Evolutionary conservation across 441 rosid species (phyloP), one percentile per base, ranked within the genome.

Genomic region (Bocquillonia castaneifolia): DNA sequence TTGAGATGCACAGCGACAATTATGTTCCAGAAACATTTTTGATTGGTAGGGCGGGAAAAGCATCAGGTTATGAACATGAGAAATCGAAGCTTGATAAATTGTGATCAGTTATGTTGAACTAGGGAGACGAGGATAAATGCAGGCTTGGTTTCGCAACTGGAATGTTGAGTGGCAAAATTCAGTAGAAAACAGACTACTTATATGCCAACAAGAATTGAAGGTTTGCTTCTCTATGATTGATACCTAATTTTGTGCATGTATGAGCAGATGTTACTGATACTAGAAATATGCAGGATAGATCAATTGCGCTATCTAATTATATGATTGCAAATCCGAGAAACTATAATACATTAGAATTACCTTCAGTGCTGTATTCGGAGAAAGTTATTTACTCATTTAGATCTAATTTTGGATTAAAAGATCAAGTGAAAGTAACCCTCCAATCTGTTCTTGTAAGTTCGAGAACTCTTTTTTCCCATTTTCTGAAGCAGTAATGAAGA

Each of bases 21-120:
- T 76, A 91, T 56, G 40, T 20, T 0, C 86, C 91, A 0, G 93
- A 86, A 85, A 72, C 84, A 2, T 86, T 66, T 66, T 55, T 83
- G 23, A 75, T 84, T 65, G 98, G 98, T 36, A 84, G 89, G 81
- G 82, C 88, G 44, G 98, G 98, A 22, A 89, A 79, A 72, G 98
- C 98, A 0, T 80, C 95, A 0, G 88, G 91, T 60, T 93, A 91
- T 54, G 74, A 59, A 26, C 81, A 89, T 54, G 97, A 91, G 85
- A 82, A 76, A 57, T 63, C 68, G 73, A 69, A 78, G 59, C 54
- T 59, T 7, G 79, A 74, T 31, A 40, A 69, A 25, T 2, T 18
- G 23, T 36, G 64, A 54, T 47, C 50, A 48, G 44, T 17, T 31
- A 20, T 55, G 62, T 17, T 17, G 40, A 42, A 23, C 51, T 26